Evolutionary conservation across 1,284 basidiomycete genomes (phyloP).

Genomic region (Rhodotorula sp.): DNA sequence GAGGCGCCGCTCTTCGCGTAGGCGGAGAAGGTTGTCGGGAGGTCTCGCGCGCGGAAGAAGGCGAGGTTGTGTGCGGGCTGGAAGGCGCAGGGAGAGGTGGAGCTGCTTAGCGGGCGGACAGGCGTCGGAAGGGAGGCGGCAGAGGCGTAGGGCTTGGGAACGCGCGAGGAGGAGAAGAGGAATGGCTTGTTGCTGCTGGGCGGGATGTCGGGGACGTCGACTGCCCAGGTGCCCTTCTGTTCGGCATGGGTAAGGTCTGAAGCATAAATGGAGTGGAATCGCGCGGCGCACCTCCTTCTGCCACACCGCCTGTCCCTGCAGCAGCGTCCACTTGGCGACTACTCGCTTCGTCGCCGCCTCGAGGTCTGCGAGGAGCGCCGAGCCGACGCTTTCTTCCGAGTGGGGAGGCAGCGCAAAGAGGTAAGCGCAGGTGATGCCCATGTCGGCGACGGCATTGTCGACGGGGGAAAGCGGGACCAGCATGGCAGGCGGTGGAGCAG

Average conservation of each 20-base stretch:
- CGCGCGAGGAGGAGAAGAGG: neutral
- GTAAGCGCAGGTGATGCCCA: neutral
- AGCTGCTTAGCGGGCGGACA: neutral
- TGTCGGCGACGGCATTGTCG: neutral
- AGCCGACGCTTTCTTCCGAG: neutral
- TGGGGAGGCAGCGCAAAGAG: neutral
- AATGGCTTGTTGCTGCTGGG: neutral
- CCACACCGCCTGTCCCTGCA: neutral
- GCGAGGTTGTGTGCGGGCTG: neutral
- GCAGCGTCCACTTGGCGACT: neutral
- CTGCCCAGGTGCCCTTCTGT: neutral
- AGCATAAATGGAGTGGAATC: no score
- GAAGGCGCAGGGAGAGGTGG: neutral
- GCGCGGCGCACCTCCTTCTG: neutral
- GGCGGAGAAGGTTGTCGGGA: neutral
- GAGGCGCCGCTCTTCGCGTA: neutral
- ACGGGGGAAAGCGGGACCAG: neutral
- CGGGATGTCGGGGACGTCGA: conserved; percentile 1
- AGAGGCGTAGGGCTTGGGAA: neutral
- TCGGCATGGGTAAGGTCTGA: neutral
- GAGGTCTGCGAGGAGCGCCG: neutral
- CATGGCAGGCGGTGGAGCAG: neutral
- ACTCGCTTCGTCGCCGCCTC: neutral
- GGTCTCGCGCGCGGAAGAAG: neutral
- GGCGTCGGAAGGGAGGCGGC: neutral